Evolutionary conservation across 2,329 filamentous ascomycete species (phyloP).

Genomic region (Penicillium sp.): DNA sequence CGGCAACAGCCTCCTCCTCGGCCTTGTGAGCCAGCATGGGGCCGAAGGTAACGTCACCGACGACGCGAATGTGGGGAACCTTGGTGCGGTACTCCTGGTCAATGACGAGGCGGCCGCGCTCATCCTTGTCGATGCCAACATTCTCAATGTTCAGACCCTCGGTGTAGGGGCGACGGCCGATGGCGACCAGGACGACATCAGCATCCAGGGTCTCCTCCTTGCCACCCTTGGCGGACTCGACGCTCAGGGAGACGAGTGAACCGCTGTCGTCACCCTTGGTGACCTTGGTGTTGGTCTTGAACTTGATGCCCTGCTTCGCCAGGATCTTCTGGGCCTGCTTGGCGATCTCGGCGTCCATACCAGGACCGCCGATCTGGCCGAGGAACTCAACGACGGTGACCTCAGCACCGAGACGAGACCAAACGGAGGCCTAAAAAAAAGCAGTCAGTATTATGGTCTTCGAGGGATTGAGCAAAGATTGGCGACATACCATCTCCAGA

Average conservation of each 20-base stretch:
- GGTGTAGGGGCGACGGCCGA: slow-evolving; percentile 94
- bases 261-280: slow-evolving; percentile 77
- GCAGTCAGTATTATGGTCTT: neutral
- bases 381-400: slow-evolving; percentile 98
- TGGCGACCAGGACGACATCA: slow-evolving; percentile 94
- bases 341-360: slow-evolving; percentile 93
- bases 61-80: slow-evolving; percentile 92
- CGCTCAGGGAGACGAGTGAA: slow-evolving; percentile 75
- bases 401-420: slow-evolving; percentile 89
- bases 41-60: slow-evolving; percentile 95
- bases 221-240: slow-evolving; percentile 93
- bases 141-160: slow-evolving; percentile 89
- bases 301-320: slow-evolving; percentile 94
- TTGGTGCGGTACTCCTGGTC: slow-evolving; percentile 99
- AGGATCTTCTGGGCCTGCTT: slow-evolving; percentile 92
- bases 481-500: slow-evolving; percentile 77
- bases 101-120: slow-evolving; percentile 91
- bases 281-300: slow-evolving; percentile 98
- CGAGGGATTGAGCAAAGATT: neutral
- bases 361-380: slow-evolving; percentile 92
- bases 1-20: slow-evolving; percentile 95
- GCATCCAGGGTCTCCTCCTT: slow-evolving; percentile 91
- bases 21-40: slow-evolving; percentile 99
- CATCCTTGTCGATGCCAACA: slow-evolving; percentile 72
- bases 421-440: slow-evolving; percentile 70